Evolutionary conservation across 2,329 filamentous ascomycete species (phyloP).

Genomic region (Calonectria honghensis): DNA sequence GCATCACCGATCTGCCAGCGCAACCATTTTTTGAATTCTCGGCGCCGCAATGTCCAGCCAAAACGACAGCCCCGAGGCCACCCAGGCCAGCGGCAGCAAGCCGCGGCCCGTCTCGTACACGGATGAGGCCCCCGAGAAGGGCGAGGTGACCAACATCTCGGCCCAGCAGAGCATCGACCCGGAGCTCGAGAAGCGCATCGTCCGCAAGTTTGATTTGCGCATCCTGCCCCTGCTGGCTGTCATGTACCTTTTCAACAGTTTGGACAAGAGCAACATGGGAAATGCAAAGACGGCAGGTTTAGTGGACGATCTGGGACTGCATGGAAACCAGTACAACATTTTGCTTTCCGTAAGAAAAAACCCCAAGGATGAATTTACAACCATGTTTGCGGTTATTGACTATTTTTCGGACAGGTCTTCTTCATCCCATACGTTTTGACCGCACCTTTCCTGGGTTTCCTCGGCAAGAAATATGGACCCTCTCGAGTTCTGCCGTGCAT

Average conservation of each 20-base stretch:
- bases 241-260: conserved; percentile 42
- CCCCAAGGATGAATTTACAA: neutral
- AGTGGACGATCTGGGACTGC: conserved; percentile 32
- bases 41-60: conserved; percentile 19
- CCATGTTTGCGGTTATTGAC: neutral
- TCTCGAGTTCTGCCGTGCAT: conserved; percentile 79
- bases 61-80: conserved; percentile 13
- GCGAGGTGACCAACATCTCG: conserved; percentile 35
- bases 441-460: conserved; percentile 74
- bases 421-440: conserved; percentile 85
- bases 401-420: conserved; percentile 68
- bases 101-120: conserved; percentile 24
- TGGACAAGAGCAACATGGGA: conserved; percentile 43
- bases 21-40: neutral
- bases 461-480: conserved; percentile 83
- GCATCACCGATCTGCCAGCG: neutral
- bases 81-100: conserved; percentile 34
- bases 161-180: conserved; percentile 39
- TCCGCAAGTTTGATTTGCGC: conserved; percentile 40
- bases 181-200: conserved; percentile 29
- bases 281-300: conserved; percentile 37
- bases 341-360: conserved; percentile 31
- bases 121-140: conserved; percentile 33
- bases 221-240: conserved; percentile 36
- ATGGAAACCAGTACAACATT: conserved; percentile 41